Percentiles rank a stretch among this genome's conserved stretches.
These are phyloP conservation scores for Sphaerostilbella broomeana DNA, from an alignment of 2,329 filamentous ascomycete species.

Conservation along the genomic window DNA sequence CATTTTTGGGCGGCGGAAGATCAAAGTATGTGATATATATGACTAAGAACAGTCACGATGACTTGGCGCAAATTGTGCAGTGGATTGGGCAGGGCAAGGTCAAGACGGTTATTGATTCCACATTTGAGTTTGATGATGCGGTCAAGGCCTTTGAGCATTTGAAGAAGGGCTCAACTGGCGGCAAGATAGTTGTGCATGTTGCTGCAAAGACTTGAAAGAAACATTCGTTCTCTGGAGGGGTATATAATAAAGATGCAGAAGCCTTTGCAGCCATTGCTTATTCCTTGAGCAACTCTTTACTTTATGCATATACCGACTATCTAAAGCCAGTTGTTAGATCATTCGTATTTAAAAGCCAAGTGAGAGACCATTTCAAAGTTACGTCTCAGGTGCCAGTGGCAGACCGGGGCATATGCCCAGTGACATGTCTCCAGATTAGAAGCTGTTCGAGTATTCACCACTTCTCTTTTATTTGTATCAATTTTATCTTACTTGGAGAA, in stretches of 20 bases:
- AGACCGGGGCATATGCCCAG: too few species aligned
- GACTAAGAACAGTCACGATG: conserved; percentile 34
- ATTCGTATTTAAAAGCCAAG: too few species aligned
- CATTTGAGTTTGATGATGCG: conserved; percentile 50
- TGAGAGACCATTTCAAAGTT: too few species aligned
- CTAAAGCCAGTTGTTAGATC: too few species aligned
- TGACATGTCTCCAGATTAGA: too few species aligned
- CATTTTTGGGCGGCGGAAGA: conserved; percentile 34
- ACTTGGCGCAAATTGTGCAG: conserved; percentile 43
- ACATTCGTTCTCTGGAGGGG: too few species aligned
- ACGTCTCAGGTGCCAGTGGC: too few species aligned
- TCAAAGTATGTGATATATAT: conserved; percentile 36
- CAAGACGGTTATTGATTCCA: conserved; percentile 47
- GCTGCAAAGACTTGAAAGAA: not conserved
- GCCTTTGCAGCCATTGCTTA: too few species aligned
- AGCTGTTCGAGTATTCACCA: too few species aligned
- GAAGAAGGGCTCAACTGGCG: conserved; percentile 51
- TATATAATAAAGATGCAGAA: too few species aligned
- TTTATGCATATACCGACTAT: not conserved
- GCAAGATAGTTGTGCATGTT: conserved; percentile 42
- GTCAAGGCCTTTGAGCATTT: conserved; percentile 51
- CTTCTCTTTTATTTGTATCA: too few species aligned
- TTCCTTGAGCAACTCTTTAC: not conserved
- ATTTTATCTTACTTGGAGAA: too few species aligned
- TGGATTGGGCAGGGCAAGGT: conserved; percentile 55